phyloP scores from a whole-genome alignment of 2,329 filamentous ascomycete genomes.

The Pleoardoris graminearum region DNA sequence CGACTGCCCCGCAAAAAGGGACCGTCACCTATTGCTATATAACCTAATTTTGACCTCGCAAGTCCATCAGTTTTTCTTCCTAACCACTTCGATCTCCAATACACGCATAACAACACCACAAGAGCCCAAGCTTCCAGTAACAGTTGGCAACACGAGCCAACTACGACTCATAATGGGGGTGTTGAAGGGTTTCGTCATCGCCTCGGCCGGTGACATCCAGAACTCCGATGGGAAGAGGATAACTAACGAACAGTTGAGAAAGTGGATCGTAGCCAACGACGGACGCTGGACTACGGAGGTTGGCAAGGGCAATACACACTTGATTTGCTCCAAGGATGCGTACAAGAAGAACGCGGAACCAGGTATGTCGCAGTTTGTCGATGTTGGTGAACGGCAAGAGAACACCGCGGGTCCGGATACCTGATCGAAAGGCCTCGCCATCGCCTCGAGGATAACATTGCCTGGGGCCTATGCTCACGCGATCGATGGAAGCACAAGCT shows the following conservation, averaged over 20 bases:
- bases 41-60: background rate
- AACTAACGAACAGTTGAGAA: conserved; percentile 57
- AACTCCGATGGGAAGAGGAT: conserved; percentile 25
- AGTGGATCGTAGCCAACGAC: conserved; percentile 67
- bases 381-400: background rate
- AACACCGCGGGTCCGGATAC: no score
- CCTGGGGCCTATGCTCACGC: no score
- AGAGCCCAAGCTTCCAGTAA: background rate
- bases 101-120: background rate
- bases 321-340: conserved; percentile 67
- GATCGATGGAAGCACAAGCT: background rate
- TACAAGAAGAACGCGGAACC: conserved; percentile 56
- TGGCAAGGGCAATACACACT: conserved; percentile 66
- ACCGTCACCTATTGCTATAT: background rate
- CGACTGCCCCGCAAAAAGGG: background rate
- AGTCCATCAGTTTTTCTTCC: background rate
- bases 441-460: no score
- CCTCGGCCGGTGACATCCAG: conserved; percentile 62
- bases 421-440: no score
- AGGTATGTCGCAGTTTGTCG: conserved; percentile 37
- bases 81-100: no score
- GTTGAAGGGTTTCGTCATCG: conserved; percentile 60
- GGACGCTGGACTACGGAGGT: conserved; percentile 61
- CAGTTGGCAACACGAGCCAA: background rate
- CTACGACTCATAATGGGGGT: background rate